Evolutionary conservation across 352 stramenopile genomes (phyloP).

Genomic region (Pythium volutum): DNA sequence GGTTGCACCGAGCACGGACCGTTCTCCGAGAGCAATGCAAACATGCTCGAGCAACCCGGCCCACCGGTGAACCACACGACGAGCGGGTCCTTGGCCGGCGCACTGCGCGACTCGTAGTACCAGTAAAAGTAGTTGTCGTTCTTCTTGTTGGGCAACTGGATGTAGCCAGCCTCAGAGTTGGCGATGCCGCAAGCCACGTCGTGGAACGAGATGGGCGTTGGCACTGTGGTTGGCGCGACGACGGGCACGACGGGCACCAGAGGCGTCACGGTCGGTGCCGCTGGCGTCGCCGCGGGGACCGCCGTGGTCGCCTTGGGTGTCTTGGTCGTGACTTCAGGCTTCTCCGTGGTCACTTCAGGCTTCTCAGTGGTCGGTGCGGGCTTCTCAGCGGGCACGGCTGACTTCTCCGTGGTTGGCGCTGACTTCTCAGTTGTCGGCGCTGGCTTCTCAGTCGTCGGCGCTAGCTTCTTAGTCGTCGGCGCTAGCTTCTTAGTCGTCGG

Average conservation of each 20-base stretch:
- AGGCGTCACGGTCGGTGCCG: not conserved
- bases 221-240: not conserved
- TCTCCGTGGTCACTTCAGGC: too few relatives aligned
- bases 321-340: not conserved
- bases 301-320: not conserved
- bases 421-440: not conserved
- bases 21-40: slow-evolving; percentile 50
- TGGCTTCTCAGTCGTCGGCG: slow-evolving; percentile 2
- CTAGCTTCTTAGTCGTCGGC: not conserved
- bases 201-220: slow-evolving; percentile 1
- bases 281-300: not conserved
- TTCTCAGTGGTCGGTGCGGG: too few relatives aligned
- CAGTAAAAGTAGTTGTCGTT: slow-evolving; percentile 73
- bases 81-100: slow-evolving; percentile 40
- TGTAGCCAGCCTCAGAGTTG: slow-evolving; percentile 13
- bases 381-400: too few relatives aligned
- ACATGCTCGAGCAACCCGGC: slow-evolving; percentile 34
- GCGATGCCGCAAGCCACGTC: slow-evolving; percentile 1
- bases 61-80: slow-evolving; percentile 62
- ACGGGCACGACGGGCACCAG: too few relatives aligned
- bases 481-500: not conserved
- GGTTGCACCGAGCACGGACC: slow-evolving; percentile 43
- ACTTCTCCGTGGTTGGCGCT: not conserved
- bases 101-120: slow-evolving; percentile 44
- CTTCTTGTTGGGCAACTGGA: slow-evolving; percentile 17